phyloP scores from a whole-genome alignment of 2,329 filamentous ascomycete species.

The Hypoxylon sp. region DNA sequence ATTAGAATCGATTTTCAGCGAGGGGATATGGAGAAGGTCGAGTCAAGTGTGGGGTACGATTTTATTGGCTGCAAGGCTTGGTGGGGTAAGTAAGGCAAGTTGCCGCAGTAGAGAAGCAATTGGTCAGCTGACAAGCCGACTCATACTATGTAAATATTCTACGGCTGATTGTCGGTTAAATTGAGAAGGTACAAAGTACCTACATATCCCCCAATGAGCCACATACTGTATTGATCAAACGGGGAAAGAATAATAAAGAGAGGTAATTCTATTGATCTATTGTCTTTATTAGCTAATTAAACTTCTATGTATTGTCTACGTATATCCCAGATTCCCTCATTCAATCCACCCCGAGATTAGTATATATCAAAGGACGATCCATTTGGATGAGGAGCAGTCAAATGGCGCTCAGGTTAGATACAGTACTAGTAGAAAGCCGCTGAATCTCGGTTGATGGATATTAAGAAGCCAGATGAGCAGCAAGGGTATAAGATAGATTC shows the following conservation, averaged over 20 bases:
- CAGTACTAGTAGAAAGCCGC: too few species aligned
- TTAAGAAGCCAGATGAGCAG: too few species aligned
- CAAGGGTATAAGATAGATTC: neutral
- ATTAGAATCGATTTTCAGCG: slow-evolving; percentile 25
- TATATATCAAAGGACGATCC: neutral
- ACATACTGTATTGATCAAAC: neutral
- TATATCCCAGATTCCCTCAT: neutral
- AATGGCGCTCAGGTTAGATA: too few species aligned
- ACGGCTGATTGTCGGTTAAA: slow-evolving; percentile 19
- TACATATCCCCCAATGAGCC: neutral
- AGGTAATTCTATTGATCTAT: neutral
- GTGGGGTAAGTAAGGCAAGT: slow-evolving; percentile 1
- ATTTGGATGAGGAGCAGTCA: neutral
- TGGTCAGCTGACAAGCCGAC: slow-evolving; percentile 3
- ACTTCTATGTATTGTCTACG: neutral
- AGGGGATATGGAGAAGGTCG: slow-evolving; percentile 23
- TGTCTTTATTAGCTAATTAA: neutral
- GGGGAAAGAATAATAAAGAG: neutral
- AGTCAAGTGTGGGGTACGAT: slow-evolving; percentile 9
- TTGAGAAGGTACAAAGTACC: neutral
- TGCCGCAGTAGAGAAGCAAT: neutral
- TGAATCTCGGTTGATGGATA: too few species aligned
- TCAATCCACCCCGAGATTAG: neutral
- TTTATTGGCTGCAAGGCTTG: slow-evolving; percentile 7
- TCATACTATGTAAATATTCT: neutral